Conservation (phyloP, 75 land plant genomes). For the Sequoia sempervirens region DNA sequence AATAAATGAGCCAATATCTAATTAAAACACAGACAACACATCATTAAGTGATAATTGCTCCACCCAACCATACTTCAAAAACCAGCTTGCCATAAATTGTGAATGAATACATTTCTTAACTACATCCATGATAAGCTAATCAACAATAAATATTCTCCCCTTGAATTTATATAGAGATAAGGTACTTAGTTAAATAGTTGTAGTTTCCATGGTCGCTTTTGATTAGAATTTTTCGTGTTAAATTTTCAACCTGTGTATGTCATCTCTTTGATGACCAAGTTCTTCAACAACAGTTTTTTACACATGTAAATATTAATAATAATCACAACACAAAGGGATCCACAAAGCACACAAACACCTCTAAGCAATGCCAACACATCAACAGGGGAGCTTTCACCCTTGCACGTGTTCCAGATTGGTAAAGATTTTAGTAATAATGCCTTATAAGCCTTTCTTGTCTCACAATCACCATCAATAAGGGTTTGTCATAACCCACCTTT, state of each 20-base stretch:
- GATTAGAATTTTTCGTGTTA: neutral
- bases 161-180: neutral
- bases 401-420: neutral
- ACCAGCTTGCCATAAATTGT: neutral
- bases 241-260: neutral
- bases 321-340: neutral
- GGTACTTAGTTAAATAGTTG: neutral
- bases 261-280: neutral
- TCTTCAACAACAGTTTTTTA: neutral
- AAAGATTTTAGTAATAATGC: neutral
- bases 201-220: neutral
- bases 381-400: neutral
- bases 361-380: neutral
- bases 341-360: neutral
- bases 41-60: neutral
- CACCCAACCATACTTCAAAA: neutral
- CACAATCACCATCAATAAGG: neutral
- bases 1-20: neutral
- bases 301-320: neutral
- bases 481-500: neutral
- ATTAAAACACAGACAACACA: neutral
- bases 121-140: neutral
- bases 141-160: neutral
- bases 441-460: neutral
- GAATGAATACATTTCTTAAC: neutral